Conservation (phyloP, 1,139 yeast species). For the Arxiozyma bovina region DNA sequence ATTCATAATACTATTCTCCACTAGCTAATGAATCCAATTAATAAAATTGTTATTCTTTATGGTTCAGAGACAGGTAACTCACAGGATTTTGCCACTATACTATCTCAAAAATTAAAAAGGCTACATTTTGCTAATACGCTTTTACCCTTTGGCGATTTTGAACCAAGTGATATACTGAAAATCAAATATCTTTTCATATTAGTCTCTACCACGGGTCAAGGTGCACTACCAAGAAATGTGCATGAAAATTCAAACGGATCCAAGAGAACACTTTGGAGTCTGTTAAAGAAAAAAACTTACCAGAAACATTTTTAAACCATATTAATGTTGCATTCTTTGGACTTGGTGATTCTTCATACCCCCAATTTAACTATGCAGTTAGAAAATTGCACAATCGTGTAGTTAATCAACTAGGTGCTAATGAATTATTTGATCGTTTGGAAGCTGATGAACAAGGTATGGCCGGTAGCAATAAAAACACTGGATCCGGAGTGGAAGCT, state of each 20-base stretch:
- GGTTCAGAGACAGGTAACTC: constrained; percentile 95
- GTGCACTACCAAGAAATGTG: constrained; percentile 79
- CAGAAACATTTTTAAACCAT: constrained; percentile 53
- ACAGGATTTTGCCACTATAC: constrained; percentile 69
- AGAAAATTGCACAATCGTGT: constrained; percentile 72
- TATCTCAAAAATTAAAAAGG: constrained; percentile 51
- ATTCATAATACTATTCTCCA: not conserved
- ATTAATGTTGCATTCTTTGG: constrained; percentile 70
- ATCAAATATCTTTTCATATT: constrained; percentile 50
- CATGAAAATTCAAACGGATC: constrained; percentile 27
- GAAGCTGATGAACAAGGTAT: constrained; percentile 75
- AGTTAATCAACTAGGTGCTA: constrained; percentile 66
- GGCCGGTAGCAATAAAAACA: constrained; percentile 32
- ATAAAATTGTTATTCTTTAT: constrained; percentile 52
- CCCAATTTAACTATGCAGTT: constrained; percentile 77
- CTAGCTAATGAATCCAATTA: constrained; percentile 6
- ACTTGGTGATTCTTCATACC: constrained; percentile 89
- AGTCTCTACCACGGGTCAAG: constrained; percentile 93
- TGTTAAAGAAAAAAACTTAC: constrained; percentile 60
- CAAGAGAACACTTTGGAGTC: constrained; percentile 52
- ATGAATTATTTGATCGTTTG: constrained; percentile 59
- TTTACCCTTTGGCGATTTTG: constrained; percentile 55
- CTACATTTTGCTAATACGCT: constrained; percentile 45
- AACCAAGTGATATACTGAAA: constrained; percentile 42
- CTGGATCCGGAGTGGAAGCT: constrained; percentile 71